Base-by-base conservation (phyloP, 2,329 filamentous ascomycete species). In the Fusarium succisae region DNA sequence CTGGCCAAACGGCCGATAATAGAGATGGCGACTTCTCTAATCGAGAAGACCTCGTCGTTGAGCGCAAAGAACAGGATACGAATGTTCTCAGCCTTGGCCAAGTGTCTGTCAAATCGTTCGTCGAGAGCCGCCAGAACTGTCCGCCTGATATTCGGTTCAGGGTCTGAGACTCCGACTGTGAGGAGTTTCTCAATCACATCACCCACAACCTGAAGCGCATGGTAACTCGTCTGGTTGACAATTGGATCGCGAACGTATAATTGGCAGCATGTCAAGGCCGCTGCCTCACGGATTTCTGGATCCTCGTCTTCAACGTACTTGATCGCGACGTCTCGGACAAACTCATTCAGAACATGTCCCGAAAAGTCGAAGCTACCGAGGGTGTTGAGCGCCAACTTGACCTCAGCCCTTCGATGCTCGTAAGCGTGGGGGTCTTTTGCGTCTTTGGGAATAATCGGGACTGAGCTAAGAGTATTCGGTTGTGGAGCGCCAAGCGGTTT, bases 81-180 rank as follows among this genome's bases (percentile, higher is more conserved):
- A 98, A 99, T 97, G 79, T 99, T 99, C 81, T 99, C 96, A 2
- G 97, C 95, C 81, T 98, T 97, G 47, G 95, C 95, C n/a, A 99
- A 87, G 81, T 99, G 96, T 53, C 94, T 92, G 80, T 99, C 96
- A 79, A 99, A 99, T 58, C 96, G 93, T 74, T 94, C 91, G 81
- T 98, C 96, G 15, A 99, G 88, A 24, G 96, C 96, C 56, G 92
- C 91, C 28, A 99, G 88, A 7, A 99, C 96, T 1, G 94, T 97
- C 77, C 91, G 89, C 67, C 96, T 91, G 73, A 99, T 99, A 75
- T 93, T 93, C 20, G 95, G 89, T 76, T 98, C 94, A 4, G 93
- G 91, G 80, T 99, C 96, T 20, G 96, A 96, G 35, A 99, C 94
- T 56, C 95, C 96, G 44, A 98, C 95, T 1, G 96, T 98, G 70